These are phyloP conservation scores for Malus fusca DNA, from an alignment of 306 rosid genomes.

Conservation along the genomic window DNA sequence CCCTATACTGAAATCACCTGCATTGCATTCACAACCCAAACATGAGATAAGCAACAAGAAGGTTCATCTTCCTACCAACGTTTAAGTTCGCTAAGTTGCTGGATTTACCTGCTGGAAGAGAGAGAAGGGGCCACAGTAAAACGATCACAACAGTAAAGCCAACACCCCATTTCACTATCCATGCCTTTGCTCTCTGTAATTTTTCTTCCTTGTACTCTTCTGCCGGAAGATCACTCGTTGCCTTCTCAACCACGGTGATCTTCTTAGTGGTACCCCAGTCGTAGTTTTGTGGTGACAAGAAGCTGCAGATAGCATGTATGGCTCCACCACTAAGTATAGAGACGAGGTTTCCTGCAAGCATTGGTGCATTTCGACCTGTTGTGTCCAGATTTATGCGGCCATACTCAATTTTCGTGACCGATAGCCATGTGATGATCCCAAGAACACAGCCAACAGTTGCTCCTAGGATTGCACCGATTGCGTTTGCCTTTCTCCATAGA, in stretches of 20 bases:
- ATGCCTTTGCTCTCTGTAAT: conserved; percentile 46
- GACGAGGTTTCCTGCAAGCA: conserved; percentile 91
- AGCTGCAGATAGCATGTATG: conserved; percentile 56
- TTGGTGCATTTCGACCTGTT: conserved; percentile 84
- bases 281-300: conserved; percentile 75
- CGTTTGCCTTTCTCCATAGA: conserved; percentile 79
- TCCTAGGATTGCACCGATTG: conserved; percentile 78
- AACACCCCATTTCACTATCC: conserved; percentile 86
- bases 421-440: conserved; percentile 72
- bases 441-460: conserved; percentile 60
- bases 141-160: conserved; percentile 70
- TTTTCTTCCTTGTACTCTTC: conserved; percentile 79
- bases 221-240: conserved; percentile 42
- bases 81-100: neutral
- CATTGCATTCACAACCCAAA: conserved; percentile 9
- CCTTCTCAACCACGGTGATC: conserved; percentile 80
- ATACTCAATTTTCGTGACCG: conserved; percentile 55
- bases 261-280: conserved; percentile 77
- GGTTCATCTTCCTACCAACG: neutral
- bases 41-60: neutral
- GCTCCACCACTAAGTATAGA: conserved; percentile 66
- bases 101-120: conserved; percentile 73
- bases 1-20: conserved; percentile 63
- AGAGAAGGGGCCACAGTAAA: conserved; percentile 76
- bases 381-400: conserved; percentile 66